Percentiles rank a stretch among this genome's conserved stretches.
Evolutionary conservation across 1,284 basidiomycete genomes (phyloP).

Genomic region (Irpex sp.): DNA sequence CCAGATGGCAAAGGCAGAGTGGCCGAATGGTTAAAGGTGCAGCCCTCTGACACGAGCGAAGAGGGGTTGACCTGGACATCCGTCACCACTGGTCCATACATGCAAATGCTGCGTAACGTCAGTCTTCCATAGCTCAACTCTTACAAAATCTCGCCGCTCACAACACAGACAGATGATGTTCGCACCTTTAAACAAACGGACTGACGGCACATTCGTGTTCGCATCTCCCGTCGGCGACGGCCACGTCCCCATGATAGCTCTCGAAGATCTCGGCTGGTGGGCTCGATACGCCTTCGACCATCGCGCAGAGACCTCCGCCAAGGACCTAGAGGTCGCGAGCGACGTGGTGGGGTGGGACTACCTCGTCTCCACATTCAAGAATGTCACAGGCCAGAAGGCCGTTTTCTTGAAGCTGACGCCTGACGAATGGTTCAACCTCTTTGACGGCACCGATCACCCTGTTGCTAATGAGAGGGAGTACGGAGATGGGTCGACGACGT

Average conservation of each 20-base stretch:
- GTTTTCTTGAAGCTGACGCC: conserved; percentile 31
- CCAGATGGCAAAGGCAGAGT: conserved; percentile 35
- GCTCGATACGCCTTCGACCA: conserved; percentile 39
- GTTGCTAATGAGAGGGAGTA: conserved; percentile 24
- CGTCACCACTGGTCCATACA: conserved; percentile 28
- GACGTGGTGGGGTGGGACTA: conserved; percentile 41
- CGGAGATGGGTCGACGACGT: conserved; percentile 26
- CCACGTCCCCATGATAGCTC: conserved; percentile 27
- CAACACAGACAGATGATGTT: neutral
- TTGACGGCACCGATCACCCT: conserved; percentile 28
- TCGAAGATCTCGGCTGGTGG: conserved; percentile 30
- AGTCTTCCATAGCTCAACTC: conserved; percentile 1
- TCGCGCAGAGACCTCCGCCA: conserved; percentile 17
- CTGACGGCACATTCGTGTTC: conserved; percentile 26
- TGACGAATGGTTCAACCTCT: conserved; percentile 37
- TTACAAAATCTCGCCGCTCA: neutral
- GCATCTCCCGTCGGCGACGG: conserved; percentile 20
- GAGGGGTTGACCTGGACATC: conserved; percentile 29
- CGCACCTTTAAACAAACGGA: conserved; percentile 14
- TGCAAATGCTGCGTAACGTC: conserved; percentile 25
- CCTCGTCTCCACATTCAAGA: conserved; percentile 36
- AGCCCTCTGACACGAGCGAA: conserved; percentile 34
- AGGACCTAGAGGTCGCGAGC: conserved; percentile 5
- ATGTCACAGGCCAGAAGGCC: conserved; percentile 38
- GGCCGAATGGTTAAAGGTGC: conserved; percentile 36